Evolutionary conservation across 768 basidiomycete species (phyloP), one percentile per base, ranked within the genome.

Genomic region (Leccinum pellstonianum): DNA sequence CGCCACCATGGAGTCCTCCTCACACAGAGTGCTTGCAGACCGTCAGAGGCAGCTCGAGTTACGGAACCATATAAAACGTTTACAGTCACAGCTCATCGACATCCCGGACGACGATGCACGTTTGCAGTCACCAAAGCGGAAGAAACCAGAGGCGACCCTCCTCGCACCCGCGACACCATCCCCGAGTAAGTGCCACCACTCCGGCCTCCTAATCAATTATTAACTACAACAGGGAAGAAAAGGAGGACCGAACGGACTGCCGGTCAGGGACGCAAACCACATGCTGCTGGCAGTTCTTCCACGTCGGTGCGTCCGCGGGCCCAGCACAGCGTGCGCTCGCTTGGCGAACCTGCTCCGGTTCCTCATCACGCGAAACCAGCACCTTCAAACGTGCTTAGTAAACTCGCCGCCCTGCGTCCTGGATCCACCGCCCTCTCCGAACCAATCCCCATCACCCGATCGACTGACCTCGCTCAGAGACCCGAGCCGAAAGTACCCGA

Each of bases 111-210:
- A 64, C 52, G 47, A 58, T 54, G 57, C 54, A 52, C 46, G 60
- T 29, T 74, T 75, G 3, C 66, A 64, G 21, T 79, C 82, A 6
- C 81, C 82, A 9, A 83, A 84, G 70, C 76, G 81, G 60, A 85
- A 81, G 70, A 73, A 73, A 48, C 63, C 64, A 11, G 75, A 79
- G 9, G 60, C 76, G 3, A 70, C 73, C 3, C 66, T 82, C 14
- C 65, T 81, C 0, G 81, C 77, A 1, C 82, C 81, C 8, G 72
- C 76, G 1, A 84, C 81, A 1, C 90, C 90, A 9, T 88, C 90
- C 37, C 86, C 86, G 4, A 88, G 88, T 90, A 63, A 70, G 80
- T 71, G 10, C 43, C 10, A 19, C 43, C 19, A 19, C n/a, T 46
- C 35, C n/a, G 19, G 23, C 5, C 12, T 37, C 31, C 19, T 4